A percentile compares a stretch with the other conserved stretches of the same genome.
Evolutionary conservation across 441 rosid genomes (phyloP).

Genomic region (Geranium incanum): DNA sequence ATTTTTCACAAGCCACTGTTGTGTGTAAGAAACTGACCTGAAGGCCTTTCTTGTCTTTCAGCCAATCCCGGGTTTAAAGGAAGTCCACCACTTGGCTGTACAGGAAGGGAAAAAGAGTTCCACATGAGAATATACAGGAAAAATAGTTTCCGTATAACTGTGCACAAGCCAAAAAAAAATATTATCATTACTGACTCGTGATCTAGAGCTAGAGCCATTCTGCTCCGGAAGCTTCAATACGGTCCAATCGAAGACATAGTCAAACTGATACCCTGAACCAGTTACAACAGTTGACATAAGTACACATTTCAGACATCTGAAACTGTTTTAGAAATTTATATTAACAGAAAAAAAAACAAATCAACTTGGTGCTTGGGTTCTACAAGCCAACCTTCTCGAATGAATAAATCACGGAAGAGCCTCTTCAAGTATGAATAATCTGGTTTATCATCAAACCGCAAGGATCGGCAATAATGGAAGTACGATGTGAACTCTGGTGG

Average conservation of each 20-base stretch:
- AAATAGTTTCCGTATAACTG: background rate
- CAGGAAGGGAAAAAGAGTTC: constrained; percentile 11
- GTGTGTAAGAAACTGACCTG: constrained; percentile 40
- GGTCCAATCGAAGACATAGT: constrained; percentile 74
- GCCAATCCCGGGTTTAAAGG: constrained; percentile 51
- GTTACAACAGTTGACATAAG: constrained; percentile 21
- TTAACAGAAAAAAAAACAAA: background rate
- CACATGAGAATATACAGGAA: background rate
- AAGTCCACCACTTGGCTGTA: constrained; percentile 53
- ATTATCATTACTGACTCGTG: constrained; percentile 46
- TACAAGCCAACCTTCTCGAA: constrained; percentile 67
- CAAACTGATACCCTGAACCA: constrained; percentile 89
- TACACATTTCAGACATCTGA: background rate
- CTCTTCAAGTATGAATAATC: constrained; percentile 93
- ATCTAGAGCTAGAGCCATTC: constrained; percentile 63
- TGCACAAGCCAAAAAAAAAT: constrained; percentile 11
- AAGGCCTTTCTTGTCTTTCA: constrained; percentile 62
- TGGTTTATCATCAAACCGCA: constrained; percentile 97
- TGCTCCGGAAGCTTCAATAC: constrained; percentile 64
- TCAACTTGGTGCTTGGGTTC: constrained; percentile 10
- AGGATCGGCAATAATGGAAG: constrained; percentile 83
- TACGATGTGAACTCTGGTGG: constrained; percentile 89
- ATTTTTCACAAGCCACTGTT: background rate
- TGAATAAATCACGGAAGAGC: constrained; percentile 91
- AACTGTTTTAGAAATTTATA: background rate